These are phyloP conservation scores for Stevia rebaudiana DNA, from an alignment of 140 eudicot species.

Conservation along the genomic window DNA sequence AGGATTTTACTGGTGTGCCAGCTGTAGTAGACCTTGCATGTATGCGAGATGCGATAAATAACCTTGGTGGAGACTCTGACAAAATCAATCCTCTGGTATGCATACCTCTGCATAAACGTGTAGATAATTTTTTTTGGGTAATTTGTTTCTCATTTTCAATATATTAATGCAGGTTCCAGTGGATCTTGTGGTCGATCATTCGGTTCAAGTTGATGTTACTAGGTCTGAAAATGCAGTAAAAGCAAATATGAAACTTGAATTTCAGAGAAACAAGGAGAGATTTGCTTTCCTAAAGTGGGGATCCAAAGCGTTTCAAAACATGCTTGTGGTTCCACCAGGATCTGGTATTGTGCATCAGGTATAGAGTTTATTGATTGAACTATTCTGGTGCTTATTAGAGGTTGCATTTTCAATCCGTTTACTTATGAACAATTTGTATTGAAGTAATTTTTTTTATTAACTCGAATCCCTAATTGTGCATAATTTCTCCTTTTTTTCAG, in stretches of 20 bases:
- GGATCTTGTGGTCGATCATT: conserved; percentile 95
- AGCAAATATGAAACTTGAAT: conserved; percentile 91
- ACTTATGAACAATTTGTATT: not conserved
- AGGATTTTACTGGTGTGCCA: conserved; percentile 99
- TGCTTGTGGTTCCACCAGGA: conserved; percentile 99
- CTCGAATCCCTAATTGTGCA: conserved; percentile 2
- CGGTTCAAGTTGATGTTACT: conserved; percentile 95
- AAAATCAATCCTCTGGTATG: conserved; percentile 96
- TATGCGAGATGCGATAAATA: conserved; percentile 99
- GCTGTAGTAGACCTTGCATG: conserved; percentile 98
- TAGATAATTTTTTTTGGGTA: not conserved
- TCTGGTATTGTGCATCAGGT: conserved; percentile 99
- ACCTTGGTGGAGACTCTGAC: conserved; percentile 81
- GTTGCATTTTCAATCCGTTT: not conserved
- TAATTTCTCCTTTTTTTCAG: not conserved
- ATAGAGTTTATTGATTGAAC: conserved; percentile 4
- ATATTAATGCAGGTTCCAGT: conserved; percentile 76
- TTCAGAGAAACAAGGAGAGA: conserved; percentile 90
- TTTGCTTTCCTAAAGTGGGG: conserved; percentile 98
- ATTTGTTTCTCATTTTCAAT: conserved; percentile 10
- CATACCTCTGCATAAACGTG: not conserved
- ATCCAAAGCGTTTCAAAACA: conserved; percentile 86
- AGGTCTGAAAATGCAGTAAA: conserved; percentile 96
- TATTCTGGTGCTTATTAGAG: not conserved
- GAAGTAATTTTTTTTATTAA: not conserved